Percentiles rank a stretch among this genome's conserved stretches.
Evolutionary conservation across 202 grass and related monocot species (phyloP).

Genomic region (Miscanthus sacchariflorus): DNA sequence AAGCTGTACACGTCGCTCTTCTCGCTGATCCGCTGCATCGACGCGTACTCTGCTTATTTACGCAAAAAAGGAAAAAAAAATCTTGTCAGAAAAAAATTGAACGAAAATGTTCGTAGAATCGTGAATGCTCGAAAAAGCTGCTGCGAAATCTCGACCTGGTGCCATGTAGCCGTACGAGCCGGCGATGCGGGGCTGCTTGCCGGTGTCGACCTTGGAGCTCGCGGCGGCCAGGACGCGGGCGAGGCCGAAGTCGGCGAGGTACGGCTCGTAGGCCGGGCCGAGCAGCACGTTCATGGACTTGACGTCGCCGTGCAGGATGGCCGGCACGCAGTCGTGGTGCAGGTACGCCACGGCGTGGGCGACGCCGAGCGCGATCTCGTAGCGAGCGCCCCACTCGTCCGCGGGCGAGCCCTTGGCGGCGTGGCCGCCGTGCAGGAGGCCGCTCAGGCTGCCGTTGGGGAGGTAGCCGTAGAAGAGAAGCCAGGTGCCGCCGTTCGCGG

Average conservation of each 20-base stretch:
- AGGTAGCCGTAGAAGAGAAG: conserved; percentile 93
- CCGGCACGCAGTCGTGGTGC: conserved; percentile 96
- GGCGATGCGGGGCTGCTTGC: conserved; percentile 65
- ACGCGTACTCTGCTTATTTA: conserved; percentile 73
- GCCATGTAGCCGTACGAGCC: conserved; percentile 99
- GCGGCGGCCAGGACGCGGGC: conserved; percentile 63
- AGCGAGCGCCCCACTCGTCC: conserved; percentile 75
- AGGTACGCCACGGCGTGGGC: conserved; percentile 93
- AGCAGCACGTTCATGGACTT: conserved; percentile 98
- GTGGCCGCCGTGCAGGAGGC: conserved; percentile 68
- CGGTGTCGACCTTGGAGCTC: conserved; percentile 55
- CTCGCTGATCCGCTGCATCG: conserved; percentile 87
- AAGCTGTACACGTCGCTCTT: conserved; percentile 99
- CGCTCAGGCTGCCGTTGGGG: conserved; percentile 86
- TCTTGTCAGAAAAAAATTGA: conserved; percentile 9
- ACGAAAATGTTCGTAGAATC: not conserved
- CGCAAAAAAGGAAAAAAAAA: not conserved
- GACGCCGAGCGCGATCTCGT: conserved; percentile 80
- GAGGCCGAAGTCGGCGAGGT: conserved; percentile 97
- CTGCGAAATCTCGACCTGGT: conserved; percentile 52
- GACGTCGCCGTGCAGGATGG: conserved; percentile 94
- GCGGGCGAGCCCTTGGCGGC: conserved; percentile 48
- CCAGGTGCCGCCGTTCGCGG: conserved; percentile 67
- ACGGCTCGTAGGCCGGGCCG: conserved; percentile 78
- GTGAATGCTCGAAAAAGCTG: too few species aligned